Evolutionary conservation across 116 monocot species (phyloP), one percentile per base, ranked within the genome.

Genomic region (Trichopus zeylanicus): DNA sequence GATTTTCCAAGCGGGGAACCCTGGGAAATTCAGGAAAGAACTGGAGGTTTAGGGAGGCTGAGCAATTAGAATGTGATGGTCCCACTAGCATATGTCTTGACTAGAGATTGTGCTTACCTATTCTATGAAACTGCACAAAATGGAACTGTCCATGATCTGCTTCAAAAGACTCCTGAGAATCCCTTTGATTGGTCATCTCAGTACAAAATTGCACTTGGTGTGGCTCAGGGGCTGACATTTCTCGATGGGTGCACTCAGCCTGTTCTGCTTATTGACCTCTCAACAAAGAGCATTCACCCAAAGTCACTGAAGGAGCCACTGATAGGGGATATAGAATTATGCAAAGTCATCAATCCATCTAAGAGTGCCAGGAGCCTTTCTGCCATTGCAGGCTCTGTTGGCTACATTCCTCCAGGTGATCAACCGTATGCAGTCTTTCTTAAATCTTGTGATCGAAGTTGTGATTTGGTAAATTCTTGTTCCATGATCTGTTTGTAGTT

Each of bases 321-420:
- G 55, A 81, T 90, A 25, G 81, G 76, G 1, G 90, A 90, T 56
- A 78, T 90, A 12, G 90, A 90, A 73, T 76, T 90, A 51, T 73
- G 63, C 66, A 85, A 76, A 55, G 82, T 90, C 26, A 79, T 82
- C 4, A 75, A 82, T 61, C 70, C 82, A 31, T 74, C 78, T 9
- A 81, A 72, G 60, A 74, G 82, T 57, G 73, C 69, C 9, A 75
- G 82, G 9, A 87, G 76, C 57, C 67, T 82, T 16, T 87, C 87
- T 26, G 65, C 75, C 23, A 48, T 88, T 42, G 88, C 78, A 63
- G 82, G 88, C 30, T 79, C 84, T 23, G 88, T 81, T 60, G 88
- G 88, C 0, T 88, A 84, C 32, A 76, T 84, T 47, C 84, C 88
- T 65, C 84, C 88, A 69, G 88, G 88, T 88, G n/a, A 62, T 60